phyloP scores from a whole-genome alignment of 139 green algal genomes.

The Monoraphidium neglectum region DNA sequence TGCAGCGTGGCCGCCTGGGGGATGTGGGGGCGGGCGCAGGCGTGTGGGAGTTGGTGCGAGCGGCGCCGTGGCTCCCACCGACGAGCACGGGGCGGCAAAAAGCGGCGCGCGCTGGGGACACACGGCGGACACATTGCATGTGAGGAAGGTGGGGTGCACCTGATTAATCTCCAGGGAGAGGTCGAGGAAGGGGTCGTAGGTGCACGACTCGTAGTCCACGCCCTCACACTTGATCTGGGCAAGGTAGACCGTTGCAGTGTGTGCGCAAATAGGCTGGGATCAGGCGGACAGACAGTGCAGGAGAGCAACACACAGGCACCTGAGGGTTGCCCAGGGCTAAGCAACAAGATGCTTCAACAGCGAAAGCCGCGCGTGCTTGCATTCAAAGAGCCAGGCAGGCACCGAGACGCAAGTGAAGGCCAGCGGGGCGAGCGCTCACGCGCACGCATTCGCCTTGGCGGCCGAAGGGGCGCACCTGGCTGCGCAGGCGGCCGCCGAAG shows the following conservation, averaged over 20 bases:
- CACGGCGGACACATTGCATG: too few species aligned
- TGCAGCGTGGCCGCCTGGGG: constrained; percentile 52
- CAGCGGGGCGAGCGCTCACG: too few species aligned
- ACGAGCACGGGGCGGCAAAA: too few species aligned
- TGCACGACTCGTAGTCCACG: constrained; percentile 82
- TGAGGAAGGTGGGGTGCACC: too few species aligned
- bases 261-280: neutral
- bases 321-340: too few species aligned
- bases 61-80: neutral
- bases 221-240: constrained; percentile 83
- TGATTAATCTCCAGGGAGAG: constrained; percentile 86
- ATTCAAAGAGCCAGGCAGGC: too few species aligned
- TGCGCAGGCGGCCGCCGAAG: constrained; percentile 89
- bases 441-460: neutral
- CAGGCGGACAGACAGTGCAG: neutral
- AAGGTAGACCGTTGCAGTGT: too few species aligned
- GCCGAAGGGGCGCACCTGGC: constrained; percentile 79
- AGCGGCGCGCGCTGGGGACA: too few species aligned
- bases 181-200: constrained; percentile 92
- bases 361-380: too few species aligned
- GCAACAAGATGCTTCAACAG: too few species aligned
- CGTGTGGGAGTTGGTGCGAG: neutral
- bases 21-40: too few species aligned
- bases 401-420: too few species aligned
- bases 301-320: neutral